These are phyloP conservation scores for Schizochytrium sp. DNA, from an alignment of 108 stramenopile genomes.

Conservation along the genomic window DNA sequence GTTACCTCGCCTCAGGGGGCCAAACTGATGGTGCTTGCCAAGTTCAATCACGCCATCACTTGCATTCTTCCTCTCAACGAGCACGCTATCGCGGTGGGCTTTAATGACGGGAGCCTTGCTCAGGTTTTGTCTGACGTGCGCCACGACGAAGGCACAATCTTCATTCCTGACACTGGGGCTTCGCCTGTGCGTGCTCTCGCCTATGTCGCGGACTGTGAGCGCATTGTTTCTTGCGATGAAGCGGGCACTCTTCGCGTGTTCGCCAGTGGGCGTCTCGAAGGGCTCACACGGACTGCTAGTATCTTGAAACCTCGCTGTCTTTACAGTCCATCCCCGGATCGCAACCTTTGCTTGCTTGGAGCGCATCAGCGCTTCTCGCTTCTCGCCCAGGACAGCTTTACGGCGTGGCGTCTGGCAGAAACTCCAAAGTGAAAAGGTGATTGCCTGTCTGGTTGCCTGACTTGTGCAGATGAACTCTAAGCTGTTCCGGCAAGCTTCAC, in stretches of 20 bases:
- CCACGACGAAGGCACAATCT: not conserved
- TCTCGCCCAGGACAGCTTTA: not conserved
- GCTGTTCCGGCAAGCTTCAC: too few relatives aligned
- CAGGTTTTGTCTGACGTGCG: not conserved
- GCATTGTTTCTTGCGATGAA: not conserved
- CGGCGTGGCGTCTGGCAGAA: not conserved
- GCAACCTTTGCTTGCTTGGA: not conserved
- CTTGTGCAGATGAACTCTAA: too few relatives aligned
- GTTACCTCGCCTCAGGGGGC: not conserved
- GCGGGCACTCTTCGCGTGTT: not conserved
- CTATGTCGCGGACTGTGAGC: not conserved
- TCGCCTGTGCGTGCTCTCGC: not conserved
- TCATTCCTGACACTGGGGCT: not conserved
- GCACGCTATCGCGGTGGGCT: not conserved
- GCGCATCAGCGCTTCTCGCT: not conserved
- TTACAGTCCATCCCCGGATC: not conserved
- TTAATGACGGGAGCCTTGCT: not conserved
- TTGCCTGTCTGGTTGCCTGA: too few relatives aligned
- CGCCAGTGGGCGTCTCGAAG: not conserved
- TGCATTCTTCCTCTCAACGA: not conserved
- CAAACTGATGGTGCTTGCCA: not conserved
- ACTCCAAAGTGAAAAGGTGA: not conserved
- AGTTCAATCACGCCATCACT: not conserved
- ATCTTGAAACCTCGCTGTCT: not conserved
- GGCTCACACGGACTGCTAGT: not conserved